Evolutionary conservation across 306 rosid species (phyloP).

Genomic region (Pueraria montana): DNA sequence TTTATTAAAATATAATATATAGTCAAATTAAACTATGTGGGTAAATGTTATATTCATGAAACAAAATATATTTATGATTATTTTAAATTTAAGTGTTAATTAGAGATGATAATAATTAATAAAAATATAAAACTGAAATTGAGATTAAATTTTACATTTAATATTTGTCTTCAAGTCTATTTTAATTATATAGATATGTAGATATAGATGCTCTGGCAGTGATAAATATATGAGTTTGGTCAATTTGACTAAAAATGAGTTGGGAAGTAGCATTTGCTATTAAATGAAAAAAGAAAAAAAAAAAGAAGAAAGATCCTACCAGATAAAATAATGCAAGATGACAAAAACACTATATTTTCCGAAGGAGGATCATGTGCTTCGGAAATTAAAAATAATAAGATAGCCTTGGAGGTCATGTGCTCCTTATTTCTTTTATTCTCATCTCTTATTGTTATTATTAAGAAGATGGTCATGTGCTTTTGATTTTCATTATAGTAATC

Average conservation of each 20-base stretch:
- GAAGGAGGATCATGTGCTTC: conserved; percentile 48
- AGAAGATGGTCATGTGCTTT: conserved; percentile 45
- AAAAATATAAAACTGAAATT: too few relatives aligned
- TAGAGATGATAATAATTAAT: too few relatives aligned
- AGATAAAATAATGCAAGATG: conserved; percentile 8
- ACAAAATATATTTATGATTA: not conserved
- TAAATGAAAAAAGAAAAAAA: not conserved
- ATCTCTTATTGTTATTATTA: conserved; percentile 37
- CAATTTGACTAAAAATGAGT: conserved; percentile 6
- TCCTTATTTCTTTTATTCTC: conserved; percentile 18
- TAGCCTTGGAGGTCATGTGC: conserved; percentile 51
- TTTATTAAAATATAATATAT: too few relatives aligned
- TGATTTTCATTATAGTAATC: conserved; percentile 37
- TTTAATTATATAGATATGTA: not conserved
- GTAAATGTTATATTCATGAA: not conserved
- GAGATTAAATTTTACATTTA: not conserved
- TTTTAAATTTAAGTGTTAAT: too few relatives aligned
- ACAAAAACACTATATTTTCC: conserved; percentile 41
- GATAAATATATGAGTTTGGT: not conserved
- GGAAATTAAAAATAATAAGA: not conserved
- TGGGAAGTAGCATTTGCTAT: conserved; percentile 31
- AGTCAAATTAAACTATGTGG: too few relatives aligned
- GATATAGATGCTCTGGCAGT: not conserved
- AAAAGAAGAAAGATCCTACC: not conserved
- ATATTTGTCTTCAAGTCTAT: not conserved